Evolutionary conservation across 768 basidiomycete genomes (phyloP), one percentile per base, ranked within the genome.

Genomic region (Amanita subjunquillea): DNA sequence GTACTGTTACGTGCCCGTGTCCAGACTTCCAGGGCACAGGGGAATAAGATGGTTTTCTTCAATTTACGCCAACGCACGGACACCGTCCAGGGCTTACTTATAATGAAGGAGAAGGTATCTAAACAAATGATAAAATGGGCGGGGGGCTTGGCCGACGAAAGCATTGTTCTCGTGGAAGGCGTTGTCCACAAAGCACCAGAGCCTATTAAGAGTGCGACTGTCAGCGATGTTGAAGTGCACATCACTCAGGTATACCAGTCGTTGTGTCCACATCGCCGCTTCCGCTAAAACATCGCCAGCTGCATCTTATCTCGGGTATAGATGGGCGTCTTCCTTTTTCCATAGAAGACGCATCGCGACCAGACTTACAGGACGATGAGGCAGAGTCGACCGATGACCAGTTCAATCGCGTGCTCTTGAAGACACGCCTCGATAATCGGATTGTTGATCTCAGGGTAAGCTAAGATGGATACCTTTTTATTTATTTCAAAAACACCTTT

Each of bases 101-200:
- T 73, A 45, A 80, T 87, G 22, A 71, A 85, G 8, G 86, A 80
- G 43, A 83, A 79, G 61, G 77, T 98, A 25, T 94, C 91, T 56
- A 97, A 94, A 69, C 93, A 95, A 65, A 99, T 99, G 96, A 80
- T 92, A 37, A 96, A 92, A 69, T 98, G 88, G 87, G 80, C 85
- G 15, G 82, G 83, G 17, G 64, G 79, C 23, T 69, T 98, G 47
- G 72, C 84, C 25, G 79, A 79, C 60, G 96, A 99, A 72, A 89
- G 86, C 54, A 93, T 99, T 61, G 85, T 98, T 4, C 79, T 94
- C 22, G 86, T 95, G 4, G 86, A 93, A 67, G 95, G 92, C 37
- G 62, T 74, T 49, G 87, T 94, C 40, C 80, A 83, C 65, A 85
- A 81, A 66, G 80, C 85, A 32, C 83, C 80, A 1, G 87, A 88